Conservation (phyloP, 2,329 filamentous ascomycete genomes). For the Aphanoascus verrucosus region DNA sequence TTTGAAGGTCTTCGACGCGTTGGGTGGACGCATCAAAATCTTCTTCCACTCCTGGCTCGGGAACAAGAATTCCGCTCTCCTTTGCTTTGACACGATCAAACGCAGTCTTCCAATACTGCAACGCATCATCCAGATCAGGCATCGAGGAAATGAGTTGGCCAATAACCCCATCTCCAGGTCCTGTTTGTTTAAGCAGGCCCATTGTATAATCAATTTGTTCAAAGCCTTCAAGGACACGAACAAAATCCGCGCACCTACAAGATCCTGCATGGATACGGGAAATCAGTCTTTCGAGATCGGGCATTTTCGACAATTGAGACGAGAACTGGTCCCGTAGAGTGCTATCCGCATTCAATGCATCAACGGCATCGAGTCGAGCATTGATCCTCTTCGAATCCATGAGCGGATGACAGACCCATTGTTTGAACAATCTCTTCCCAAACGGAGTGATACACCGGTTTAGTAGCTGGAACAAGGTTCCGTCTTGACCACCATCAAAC, state of each 20-base stretch:
- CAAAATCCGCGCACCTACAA: conserved; percentile 86
- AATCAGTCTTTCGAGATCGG: conserved; percentile 85
- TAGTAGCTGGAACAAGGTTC: conserved; percentile 79
- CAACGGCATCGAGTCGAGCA: conserved; percentile 84
- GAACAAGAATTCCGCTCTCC: conserved; percentile 71
- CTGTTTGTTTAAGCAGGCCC: conserved; percentile 61
- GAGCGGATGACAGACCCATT: conserved; percentile 94
- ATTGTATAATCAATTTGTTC: conserved; percentile 97
- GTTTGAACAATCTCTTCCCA: conserved; percentile 86
- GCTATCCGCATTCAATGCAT: conserved; percentile 75
- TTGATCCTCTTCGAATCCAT: conserved; percentile 83
- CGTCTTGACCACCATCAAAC: conserved; percentile 71
- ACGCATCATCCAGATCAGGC: conserved; percentile 65
- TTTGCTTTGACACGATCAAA: conserved; percentile 75
- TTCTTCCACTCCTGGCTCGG: conserved; percentile 75
- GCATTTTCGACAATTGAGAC: conserved; percentile 78
- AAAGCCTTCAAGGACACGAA: conserved; percentile 86
- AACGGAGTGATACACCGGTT: conserved; percentile 95
- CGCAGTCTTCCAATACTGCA: conserved; percentile 80
- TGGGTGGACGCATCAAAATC: conserved; percentile 82
- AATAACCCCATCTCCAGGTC: conserved; percentile 70
- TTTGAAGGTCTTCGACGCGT: conserved; percentile 62
- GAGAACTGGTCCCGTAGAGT: conserved; percentile 77
- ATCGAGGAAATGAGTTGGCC: conserved; percentile 73
- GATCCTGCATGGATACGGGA: conserved; percentile 85